Evolutionary conservation across 2,329 filamentous ascomycete genomes (phyloP).

Genomic region (Samsoniella hepiali): DNA sequence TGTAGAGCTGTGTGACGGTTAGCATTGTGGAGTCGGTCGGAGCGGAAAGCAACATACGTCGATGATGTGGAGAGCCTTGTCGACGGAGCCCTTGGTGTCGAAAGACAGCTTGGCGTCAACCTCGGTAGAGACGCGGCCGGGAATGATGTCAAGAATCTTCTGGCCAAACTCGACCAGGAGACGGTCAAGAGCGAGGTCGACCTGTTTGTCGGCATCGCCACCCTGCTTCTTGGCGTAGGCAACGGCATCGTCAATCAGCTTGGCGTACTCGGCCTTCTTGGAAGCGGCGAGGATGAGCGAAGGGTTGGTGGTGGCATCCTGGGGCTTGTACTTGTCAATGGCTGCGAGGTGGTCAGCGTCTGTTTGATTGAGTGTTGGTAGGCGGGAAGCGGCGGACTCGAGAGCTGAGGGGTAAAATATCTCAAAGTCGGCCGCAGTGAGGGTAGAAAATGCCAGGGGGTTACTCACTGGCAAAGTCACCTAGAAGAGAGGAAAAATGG

Average conservation of each 20-base stretch:
- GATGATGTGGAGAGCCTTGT: constrained; percentile 97
- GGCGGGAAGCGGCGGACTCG: constrained; percentile 1
- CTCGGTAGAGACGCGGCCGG: constrained; percentile 98
- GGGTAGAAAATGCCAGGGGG: constrained; percentile 16
- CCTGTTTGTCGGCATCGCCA: constrained; percentile 70
- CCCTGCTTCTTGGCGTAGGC: constrained; percentile 78
- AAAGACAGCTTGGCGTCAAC: constrained; percentile 96
- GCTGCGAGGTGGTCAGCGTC: constrained; percentile 50
- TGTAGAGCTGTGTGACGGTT: constrained; percentile 70
- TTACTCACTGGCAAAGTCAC: constrained; percentile 74
- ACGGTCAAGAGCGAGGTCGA: constrained; percentile 86
- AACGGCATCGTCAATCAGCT: constrained; percentile 82
- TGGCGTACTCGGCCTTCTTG: constrained; percentile 96
- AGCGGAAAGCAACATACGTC: constrained; percentile 56
- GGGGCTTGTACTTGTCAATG: constrained; percentile 99
- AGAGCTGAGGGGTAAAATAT: constrained; percentile 8
- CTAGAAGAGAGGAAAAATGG: constrained; percentile 40
- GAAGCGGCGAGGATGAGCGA: constrained; percentile 96
- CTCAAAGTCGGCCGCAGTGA: constrained; percentile 16
- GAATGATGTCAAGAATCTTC: constrained; percentile 95
- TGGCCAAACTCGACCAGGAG: constrained; percentile 97
- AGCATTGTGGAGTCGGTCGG: constrained; percentile 4
- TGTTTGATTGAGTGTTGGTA: constrained; percentile 6
- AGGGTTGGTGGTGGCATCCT: constrained; percentile 99
- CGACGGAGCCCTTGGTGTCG: constrained; percentile 83